Evolutionary conservation across 2,329 filamentous ascomycete species (phyloP), one percentile per base, ranked within the genome.

Genomic region (Alternaria burnsii): DNA sequence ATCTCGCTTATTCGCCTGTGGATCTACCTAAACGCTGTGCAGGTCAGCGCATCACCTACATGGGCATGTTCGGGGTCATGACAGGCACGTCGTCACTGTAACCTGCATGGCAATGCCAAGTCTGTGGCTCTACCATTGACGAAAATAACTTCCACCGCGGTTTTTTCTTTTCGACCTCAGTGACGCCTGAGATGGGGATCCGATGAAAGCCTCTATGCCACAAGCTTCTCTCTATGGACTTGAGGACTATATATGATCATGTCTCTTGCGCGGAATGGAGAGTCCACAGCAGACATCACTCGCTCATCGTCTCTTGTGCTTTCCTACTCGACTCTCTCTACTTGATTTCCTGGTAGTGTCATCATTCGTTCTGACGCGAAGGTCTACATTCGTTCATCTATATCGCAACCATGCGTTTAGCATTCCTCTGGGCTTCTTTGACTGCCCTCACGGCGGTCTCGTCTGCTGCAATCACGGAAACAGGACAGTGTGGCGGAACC

Each of bases 301-400:
- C 34, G 42, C 16, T 43, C 30, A 43, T 46, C 36, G 40, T 44
- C 40, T 20, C 18, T 42, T 34, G 40, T 38, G 28, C 22, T 16
- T 8, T 32, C 42, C 28, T 46, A 20, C n/a, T 7, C 52, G 24
- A 14, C 24, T 28, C 5, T 30, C 2, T 30, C 38, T 43, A 30
- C 5, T 30, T 10, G 3, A 2, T 16, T 11, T 5, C 41, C 24
- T 34, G 12, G 14, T 40, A 14, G 28, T 22, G 43, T 40, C 55
- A 52, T 58, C 55, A 58, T 26, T 52, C 47, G 24, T 52, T 52
- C 40, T 52, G 47, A 42, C 48, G 3, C 41, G 6, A 32, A 41
- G 11, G 1, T 28, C 14, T 6, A 22, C 53, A 48, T 16, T 55
- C 43, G 28, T 46, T 58, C n/a, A 40, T 5, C 12, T 34, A 40